phyloP scores from a whole-genome alignment of 177 flowering plant genomes.

The Vitis hybrid region DNA sequence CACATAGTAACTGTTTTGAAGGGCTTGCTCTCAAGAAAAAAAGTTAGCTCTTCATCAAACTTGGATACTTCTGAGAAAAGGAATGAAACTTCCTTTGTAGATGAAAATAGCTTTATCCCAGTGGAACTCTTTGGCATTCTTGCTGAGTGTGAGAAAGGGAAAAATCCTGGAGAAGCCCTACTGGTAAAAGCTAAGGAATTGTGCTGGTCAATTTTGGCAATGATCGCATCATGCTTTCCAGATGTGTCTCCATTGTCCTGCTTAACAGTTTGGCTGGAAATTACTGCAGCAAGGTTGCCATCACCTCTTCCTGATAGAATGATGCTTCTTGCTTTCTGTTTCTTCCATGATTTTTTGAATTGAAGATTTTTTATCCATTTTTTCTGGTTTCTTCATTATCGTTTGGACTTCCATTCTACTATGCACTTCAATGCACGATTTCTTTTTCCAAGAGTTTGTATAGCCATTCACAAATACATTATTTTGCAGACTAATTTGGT shows the following conservation, averaged over 20 bases:
- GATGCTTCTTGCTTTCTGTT: constrained; percentile 5
- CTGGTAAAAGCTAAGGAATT: constrained; percentile 77
- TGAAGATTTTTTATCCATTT: not conserved
- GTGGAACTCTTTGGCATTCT: constrained; percentile 84
- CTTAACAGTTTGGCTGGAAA: constrained; percentile 95
- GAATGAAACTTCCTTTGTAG: constrained; percentile 33
- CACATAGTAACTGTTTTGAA: constrained; percentile 81
- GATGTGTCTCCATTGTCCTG: constrained; percentile 86
- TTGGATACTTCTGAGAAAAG: constrained; percentile 33
- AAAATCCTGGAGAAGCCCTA: constrained; percentile 81
- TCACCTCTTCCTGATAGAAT: constrained; percentile 1
- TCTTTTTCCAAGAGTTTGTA: not conserved
- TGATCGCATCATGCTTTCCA: constrained; percentile 91
- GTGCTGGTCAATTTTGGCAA: constrained; percentile 91
- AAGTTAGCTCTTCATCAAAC: constrained; percentile 36
- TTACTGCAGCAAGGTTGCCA: constrained; percentile 88
- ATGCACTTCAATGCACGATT: not conserved
- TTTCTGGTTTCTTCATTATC: not conserved
- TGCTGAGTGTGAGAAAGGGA: constrained; percentile 85
- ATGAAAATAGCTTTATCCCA: constrained; percentile 42
- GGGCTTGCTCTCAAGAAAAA: constrained; percentile 70
- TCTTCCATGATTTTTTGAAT: not conserved
- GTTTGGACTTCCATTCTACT: not conserved
- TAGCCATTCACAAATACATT: not conserved
- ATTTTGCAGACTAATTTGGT: not conserved